Evolutionary conservation across 352 stramenopile genomes (phyloP), one percentile per base, ranked within the genome.

Genomic region (Phytophthora chlamydospora): DNA sequence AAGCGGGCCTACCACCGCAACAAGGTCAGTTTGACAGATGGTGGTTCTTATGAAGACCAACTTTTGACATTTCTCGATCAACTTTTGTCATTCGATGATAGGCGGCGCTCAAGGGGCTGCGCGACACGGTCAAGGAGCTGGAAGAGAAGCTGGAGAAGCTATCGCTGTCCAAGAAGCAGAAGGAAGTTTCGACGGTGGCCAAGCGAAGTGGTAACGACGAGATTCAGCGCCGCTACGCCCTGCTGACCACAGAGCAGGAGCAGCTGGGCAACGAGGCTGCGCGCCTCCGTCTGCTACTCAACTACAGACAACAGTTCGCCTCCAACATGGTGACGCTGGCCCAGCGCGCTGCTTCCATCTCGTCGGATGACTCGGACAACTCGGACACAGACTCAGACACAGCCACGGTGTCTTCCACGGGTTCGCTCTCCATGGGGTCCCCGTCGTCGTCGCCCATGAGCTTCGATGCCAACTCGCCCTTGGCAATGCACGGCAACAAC

Each of bases 1-100:
- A 75, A 80, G 19, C 83, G 83, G n/a, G 85, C 83, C 6, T 91
- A 91, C 48, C 80, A 91, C 32, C 76, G 83, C 41, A 91, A 83
- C 53, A 91, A 91, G 68, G 81, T 88, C 41, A 6, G 21, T 40
- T 35, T 17, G 34, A 6, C 47, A 32, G n/a, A 50, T 58, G 45
- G 14, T 34, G 36, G 31, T 19, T 11, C 42, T 45, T 10, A 10
- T 38, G 19, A 14, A 31, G 34, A 13, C 34, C n/a, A 29, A 50
- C 10, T n/a, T 50, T 53, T 31, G 19, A 21, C 31, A 38, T 39
- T 21, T 16, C 21, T 12, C 43, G 24, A 58, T 62, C 24, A 57
- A 66, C 35, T 40, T 55, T 59, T 63, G 27, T 35, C 45, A 40
- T 43, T 40, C 31, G 45, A 4, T 32, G 50, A 14, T 19, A 90